Base-by-base conservation (phyloP, 345 rosid species). In the Populus deltoides region DNA sequence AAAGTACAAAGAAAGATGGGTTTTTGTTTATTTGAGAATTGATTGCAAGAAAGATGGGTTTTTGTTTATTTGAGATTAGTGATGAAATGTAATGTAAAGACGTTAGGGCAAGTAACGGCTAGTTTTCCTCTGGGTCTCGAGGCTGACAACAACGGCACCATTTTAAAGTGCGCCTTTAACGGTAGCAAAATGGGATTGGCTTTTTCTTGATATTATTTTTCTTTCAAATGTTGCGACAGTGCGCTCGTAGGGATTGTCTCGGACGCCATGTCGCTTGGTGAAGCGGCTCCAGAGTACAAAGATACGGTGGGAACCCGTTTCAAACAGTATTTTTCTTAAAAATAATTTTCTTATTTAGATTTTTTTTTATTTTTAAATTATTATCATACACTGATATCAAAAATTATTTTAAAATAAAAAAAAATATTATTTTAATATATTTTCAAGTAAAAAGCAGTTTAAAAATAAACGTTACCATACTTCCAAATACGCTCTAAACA, bases 41-140 rank as follows among this genome's bases (percentile, higher is more conserved):
- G 8, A 36, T 24, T 61, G 33, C 63, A 59, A n/a, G 11, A 27
- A 20, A 17, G 11, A 24, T 6, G 22, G 5, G 49, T 70, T 47
- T 27, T 27, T 6, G 10, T 53, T 63, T 18, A 5, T 3, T 27
- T 18, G 41, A 31, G 66, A 75, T 73, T 68, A 70, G 25, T 59
- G 73, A 66, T 67, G 55, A 69, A 70, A 27, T 35, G 74, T 62
- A 45, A 1, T 74, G 38, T 45, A 68, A 18, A 16, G 15, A 31
- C 31, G 57, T 33, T 1, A 41, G 7, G 75, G 41, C 17, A n/a
- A n/a, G 51, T 71, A 88, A 88, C 90, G 90, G 90, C 89, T 88
- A 86, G 79, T 84, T 84, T 76, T 79, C 63, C 63, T 45, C 25
- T 36, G 43, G 70, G 72, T 45, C 47, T 62, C 38, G 20, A 70